Base-by-base conservation (phyloP, 2,329 filamentous ascomycete genomes). In the Aspergillus sp. region DNA sequence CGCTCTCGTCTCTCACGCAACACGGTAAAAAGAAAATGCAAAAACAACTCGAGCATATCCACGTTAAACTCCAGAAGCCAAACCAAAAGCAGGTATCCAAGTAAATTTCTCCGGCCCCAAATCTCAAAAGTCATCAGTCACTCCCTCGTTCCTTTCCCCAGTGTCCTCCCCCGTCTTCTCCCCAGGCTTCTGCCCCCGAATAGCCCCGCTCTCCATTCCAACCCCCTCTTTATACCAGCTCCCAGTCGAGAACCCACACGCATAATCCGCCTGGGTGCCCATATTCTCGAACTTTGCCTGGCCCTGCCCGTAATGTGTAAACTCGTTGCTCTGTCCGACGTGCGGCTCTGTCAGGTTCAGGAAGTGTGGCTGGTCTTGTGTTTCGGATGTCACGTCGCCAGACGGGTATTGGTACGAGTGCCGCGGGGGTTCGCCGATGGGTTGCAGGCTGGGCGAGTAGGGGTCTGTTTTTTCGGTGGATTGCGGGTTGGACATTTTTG, bases 401-500 rank as follows among this genome's bases (percentile, higher is more conserved):
- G 34, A 41, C 9, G 34, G 34, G 34, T 41, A 41, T 17, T 41
- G 34, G 34, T 41, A 15, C 11, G 8, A 13, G 34, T 41, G 34
- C 13, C 34, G 34, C 5, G 34, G 34, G 9, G 34, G 34, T 13
- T 41, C 34, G 34, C 34, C 34, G 11, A 41, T 57, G 7, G 54
- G 38, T 57, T 57, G 38, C 28, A 15, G 38, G 46, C 54, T 31
- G 3, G 54, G 76, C 0, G 83, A 79, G 0, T 70, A 72, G 1
- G 73, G 75, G 2, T 81, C 79, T 0, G 76, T 88, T 2, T 71
- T 88, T 2, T 69, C 87, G 0, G 64, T 84, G 0, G 19, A 19
- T 82, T 83, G 0, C 86, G 86, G 0, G 86, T 28, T 28, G 25
- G 25, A 28, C 25, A 28, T 28, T 28, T 28, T 28, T 28, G 25